Conservation (phyloP, 2,329 filamentous ascomycete genomes). For the Lomentospora prolificans region DNA sequence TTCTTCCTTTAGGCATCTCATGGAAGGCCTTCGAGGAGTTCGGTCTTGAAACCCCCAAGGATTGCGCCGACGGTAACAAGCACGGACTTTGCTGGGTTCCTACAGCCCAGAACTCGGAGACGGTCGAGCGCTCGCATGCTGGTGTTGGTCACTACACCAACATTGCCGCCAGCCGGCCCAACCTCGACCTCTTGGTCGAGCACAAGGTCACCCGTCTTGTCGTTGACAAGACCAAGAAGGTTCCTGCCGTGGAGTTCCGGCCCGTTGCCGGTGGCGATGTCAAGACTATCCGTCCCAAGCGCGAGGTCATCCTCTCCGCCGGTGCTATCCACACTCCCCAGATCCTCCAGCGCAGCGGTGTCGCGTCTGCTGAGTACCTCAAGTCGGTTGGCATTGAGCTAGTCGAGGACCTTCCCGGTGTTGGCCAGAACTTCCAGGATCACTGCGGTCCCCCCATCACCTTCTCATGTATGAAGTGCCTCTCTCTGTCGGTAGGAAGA, state of each 20-base stretch:
- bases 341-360: conserved; percentile 38
- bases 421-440: conserved; percentile 51
- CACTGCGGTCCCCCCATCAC: conserved; percentile 27
- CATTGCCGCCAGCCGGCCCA: conserved; percentile 14
- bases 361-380: conserved; percentile 31
- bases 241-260: conserved; percentile 15
- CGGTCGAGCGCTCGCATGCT: conserved; percentile 19
- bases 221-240: conserved; percentile 8
- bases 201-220: conserved; percentile 19
- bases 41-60: conserved; percentile 13
- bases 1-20: conserved; percentile 10
- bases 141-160: conserved; percentile 21
- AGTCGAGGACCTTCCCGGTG: conserved; percentile 39
- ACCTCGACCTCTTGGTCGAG: conserved; percentile 17
- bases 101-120: conserved; percentile 19
- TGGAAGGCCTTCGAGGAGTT: conserved; percentile 15
- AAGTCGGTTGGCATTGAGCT: conserved; percentile 29
- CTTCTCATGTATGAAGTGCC: conserved; percentile 11
- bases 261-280: conserved; percentile 14
- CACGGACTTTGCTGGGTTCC: conserved; percentile 22
- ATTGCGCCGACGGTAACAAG: conserved; percentile 20
- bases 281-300: conserved; percentile 12
- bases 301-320: conserved; percentile 36
- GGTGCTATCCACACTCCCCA: conserved; percentile 41
- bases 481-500: background rate